Percentiles rank a stretch among this genome's conserved stretches.
phyloP scores from a whole-genome alignment of 768 basidiomycete genomes.

The Boletellus emodensis region DNA sequence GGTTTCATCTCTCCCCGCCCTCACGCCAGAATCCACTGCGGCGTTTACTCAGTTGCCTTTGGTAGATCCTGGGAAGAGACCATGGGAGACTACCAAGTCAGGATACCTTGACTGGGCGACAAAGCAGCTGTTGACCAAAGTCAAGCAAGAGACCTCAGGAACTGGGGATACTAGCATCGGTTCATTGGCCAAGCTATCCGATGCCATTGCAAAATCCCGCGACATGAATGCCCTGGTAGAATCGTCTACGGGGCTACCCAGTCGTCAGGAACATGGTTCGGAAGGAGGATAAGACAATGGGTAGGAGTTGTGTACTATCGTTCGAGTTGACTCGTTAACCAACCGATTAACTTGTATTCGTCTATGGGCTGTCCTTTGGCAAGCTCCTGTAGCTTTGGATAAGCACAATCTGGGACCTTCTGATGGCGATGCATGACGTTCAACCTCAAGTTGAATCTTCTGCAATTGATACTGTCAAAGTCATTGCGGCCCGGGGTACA shows the following conservation, averaged over 20 bases:
- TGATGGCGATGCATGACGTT: not conserved
- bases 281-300: not conserved
- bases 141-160: constrained; percentile 18
- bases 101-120: constrained; percentile 81
- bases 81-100: constrained; percentile 71
- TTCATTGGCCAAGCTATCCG: constrained; percentile 17
- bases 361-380: constrained; percentile 1
- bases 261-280: not conserved
- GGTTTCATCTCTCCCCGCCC: constrained; percentile 47
- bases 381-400: not conserved
- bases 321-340: not conserved
- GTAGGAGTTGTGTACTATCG: not conserved
- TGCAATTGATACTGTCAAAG: too few species aligned
- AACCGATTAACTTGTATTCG: not conserved
- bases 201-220: constrained; percentile 15
- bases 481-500: too few species aligned
- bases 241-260: constrained; percentile 1
- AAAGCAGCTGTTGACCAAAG: constrained; percentile 43
- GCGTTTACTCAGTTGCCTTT: constrained; percentile 31
- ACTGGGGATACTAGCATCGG: constrained; percentile 20
- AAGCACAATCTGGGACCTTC: not conserved
- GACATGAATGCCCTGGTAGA: constrained; percentile 20
- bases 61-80: constrained; percentile 60
- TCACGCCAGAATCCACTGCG: constrained; percentile 38
- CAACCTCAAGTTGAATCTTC: not conserved